Evolutionary conservation across 2,329 filamentous ascomycete genomes (phyloP).

Genomic region (Tolypocladium pustulatum): DNA sequence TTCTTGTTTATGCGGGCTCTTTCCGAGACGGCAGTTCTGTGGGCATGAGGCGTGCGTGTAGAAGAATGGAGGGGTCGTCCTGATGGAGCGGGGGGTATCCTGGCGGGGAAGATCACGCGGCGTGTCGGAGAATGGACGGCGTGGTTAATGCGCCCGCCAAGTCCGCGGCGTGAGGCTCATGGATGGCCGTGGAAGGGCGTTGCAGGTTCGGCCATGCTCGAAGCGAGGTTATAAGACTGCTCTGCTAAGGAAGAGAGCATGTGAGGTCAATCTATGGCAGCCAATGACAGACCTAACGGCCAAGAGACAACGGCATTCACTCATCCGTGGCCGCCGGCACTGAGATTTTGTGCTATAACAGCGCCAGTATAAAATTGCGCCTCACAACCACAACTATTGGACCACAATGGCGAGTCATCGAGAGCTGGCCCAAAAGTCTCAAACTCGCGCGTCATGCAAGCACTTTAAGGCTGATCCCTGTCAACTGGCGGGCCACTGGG

Average conservation of each 20-base stretch:
- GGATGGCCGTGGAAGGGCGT: neutral
- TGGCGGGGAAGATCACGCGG: neutral
- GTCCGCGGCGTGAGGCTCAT: neutral
- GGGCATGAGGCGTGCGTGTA: neutral
- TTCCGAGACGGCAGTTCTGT: neutral
- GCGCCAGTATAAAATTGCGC: neutral
- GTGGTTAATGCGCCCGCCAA: neutral
- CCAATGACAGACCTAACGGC: neutral
- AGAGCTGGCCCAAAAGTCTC: neutral
- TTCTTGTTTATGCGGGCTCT: neutral
- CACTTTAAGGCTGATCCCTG: neutral
- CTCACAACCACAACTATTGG: neutral
- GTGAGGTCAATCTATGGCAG: neutral
- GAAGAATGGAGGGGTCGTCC: neutral
- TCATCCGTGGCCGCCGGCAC: neutral
- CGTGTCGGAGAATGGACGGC: neutral
- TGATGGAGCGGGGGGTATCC: neutral
- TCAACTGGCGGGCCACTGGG: neutral
- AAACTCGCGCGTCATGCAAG: slow-evolving; percentile 1
- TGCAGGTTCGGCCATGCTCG: neutral
- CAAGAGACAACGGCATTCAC: neutral
- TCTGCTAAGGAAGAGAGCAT: neutral
- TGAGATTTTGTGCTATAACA: neutral
- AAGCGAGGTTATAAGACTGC: neutral
- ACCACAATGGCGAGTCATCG: neutral